phyloP scores from a whole-genome alignment of 2,329 filamentous ascomycete genomes.

The Coniochaeta sp. region DNA sequence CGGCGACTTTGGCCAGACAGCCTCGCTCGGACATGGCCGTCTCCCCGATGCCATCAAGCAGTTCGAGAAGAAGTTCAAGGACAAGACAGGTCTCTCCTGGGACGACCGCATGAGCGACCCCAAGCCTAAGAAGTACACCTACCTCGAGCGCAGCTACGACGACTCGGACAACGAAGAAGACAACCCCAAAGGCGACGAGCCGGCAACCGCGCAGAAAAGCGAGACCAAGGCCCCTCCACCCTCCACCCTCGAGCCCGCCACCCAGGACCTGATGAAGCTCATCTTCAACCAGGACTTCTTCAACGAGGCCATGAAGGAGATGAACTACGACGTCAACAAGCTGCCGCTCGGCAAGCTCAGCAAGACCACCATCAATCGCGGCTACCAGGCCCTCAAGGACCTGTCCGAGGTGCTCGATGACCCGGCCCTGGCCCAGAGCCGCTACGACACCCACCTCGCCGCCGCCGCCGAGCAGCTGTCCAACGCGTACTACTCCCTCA shows the following conservation, averaged over 20 bases:
- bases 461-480: conserved; percentile 56
- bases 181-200: conserved; percentile 28
- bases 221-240: conserved; percentile 30
- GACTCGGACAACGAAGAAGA: conserved; percentile 57
- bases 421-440: conserved; percentile 33
- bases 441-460: conserved; percentile 30
- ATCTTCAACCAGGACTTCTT: conserved; percentile 80
- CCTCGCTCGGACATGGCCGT: conserved; percentile 31
- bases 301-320: conserved; percentile 53
- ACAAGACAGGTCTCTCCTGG: conserved; percentile 54
- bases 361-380: conserved; percentile 66
- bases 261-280: conserved; percentile 66
- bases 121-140: conserved; percentile 67
- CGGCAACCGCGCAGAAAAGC: too few relatives aligned
- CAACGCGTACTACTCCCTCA: conserved; percentile 73
- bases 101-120: conserved; percentile 45
- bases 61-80: conserved; percentile 56
- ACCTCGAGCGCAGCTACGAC: conserved; percentile 72
- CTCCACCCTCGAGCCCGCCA: conserved; percentile 50
- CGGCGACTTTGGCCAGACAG: conserved; percentile 48
- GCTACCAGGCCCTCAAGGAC: conserved; percentile 72
- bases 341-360: conserved; percentile 79
- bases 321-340: conserved; percentile 70
- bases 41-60: conserved; percentile 36
- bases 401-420: conserved; percentile 61